Conservation (phyloP, 345 rosid genomes). For the Aquilaria sinensis region DNA sequence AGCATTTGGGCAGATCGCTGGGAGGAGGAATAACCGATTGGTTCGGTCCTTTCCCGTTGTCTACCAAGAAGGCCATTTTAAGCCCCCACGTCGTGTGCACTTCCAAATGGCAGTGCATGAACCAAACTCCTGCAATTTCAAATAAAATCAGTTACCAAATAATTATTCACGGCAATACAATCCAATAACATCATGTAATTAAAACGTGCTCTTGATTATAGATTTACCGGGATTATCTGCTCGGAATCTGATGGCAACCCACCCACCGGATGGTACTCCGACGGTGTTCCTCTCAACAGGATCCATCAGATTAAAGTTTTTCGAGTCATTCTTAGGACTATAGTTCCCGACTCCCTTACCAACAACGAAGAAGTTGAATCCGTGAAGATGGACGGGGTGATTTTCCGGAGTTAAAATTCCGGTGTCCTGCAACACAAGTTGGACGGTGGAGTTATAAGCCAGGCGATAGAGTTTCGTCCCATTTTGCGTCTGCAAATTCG, state of each 20-base stretch:
- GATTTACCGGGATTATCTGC: slow-evolving; percentile 87
- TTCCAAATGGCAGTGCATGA: slow-evolving; percentile 96
- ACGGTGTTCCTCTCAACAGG: slow-evolving; percentile 95
- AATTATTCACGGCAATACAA: too few species aligned
- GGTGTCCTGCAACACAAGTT: slow-evolving; percentile 83
- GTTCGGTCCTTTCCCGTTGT: slow-evolving; percentile 83
- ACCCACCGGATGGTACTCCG: slow-evolving; percentile 91
- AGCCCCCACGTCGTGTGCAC: slow-evolving; percentile 98
- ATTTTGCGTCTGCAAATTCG: slow-evolving; percentile 26
- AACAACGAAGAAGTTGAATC: slow-evolving; percentile 75
- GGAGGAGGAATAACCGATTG: slow-evolving; percentile 92
- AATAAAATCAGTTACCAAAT: background rate
- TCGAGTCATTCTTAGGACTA: slow-evolving; percentile 49
- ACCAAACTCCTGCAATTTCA: slow-evolving; percentile 63
- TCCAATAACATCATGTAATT: background rate
- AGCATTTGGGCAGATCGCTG: slow-evolving; percentile 85
- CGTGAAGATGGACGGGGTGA: slow-evolving; percentile 87
- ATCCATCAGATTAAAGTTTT: slow-evolving; percentile 72
- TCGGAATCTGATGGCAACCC: slow-evolving; percentile 79
- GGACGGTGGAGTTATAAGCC: slow-evolving; percentile 65
- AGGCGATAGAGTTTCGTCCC: slow-evolving; percentile 71
- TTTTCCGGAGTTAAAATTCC: slow-evolving; percentile 73
- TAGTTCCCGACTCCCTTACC: slow-evolving; percentile 80
- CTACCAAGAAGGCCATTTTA: slow-evolving; percentile 96
- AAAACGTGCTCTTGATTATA: background rate